Evolutionary conservation across 306 rosid species (phyloP), one percentile per base, ranked within the genome.

Genomic region (Abrus precatorius): DNA sequence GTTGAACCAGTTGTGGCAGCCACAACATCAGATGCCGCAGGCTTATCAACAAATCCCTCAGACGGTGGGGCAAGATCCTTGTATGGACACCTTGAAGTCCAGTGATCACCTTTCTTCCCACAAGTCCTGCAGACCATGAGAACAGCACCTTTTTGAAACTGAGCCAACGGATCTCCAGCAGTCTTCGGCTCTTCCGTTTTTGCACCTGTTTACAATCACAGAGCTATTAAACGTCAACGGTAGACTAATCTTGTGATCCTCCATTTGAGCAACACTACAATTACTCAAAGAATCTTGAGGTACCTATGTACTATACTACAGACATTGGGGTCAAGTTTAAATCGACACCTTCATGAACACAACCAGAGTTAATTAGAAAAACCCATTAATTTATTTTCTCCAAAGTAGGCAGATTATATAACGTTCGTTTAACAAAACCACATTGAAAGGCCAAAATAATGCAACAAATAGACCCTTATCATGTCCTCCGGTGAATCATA

Each of bases 21-120:
- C 0, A 77, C 57, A 1, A 50, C 80, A 59, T 91, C 97, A 0
- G 97, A 33, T 5, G 85, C 59, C 1, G 88, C 13, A 76, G 93
- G 87, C 83, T 91, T 95, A 49, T 95, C 98, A 28, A 65, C 71
- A 3, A 89, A 89, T 53, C 76, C 81, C 48, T 90, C 97, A 5
- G 88, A 6, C 1, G 83, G 97, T n/a, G 60, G 84, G 10, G 95
- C 92, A 8, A 95, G 95, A 88, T 95, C 99, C 88, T 95, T 95
- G 90, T 91, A 93, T 0, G 98, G 98, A 74, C 98, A 95, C 84
- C 93, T 88, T 27, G 98, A 90, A 63, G 97, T 95, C 99, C 99
- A 95, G 80, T 95, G 99, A 64, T 95, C 99, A 65, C 99, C 99
- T 83, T 95, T 93, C 88, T 90, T 95, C 50, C 97, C 97, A 79